phyloP scores from a whole-genome alignment of 257 asterid genomes.

The Scutellaria galericulata region DNA sequence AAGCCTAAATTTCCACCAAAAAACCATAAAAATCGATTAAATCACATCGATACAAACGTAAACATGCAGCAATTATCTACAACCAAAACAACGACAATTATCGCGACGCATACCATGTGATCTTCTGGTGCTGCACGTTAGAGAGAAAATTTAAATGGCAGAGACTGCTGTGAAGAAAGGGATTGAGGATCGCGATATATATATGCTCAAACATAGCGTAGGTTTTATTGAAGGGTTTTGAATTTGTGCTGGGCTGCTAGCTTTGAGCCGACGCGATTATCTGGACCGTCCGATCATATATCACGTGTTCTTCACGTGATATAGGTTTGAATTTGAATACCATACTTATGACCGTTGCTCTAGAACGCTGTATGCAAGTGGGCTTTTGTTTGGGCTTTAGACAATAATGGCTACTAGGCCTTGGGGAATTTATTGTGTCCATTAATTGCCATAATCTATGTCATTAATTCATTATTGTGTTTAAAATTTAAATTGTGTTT shows the following conservation, averaged over 20 bases:
- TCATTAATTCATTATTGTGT: too few relatives aligned
- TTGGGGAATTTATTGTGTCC: not conserved
- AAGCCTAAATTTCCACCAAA: conserved; percentile 41
- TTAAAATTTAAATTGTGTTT: too few relatives aligned
- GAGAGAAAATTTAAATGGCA: not conserved
- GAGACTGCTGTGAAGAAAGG: not conserved
- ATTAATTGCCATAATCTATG: too few relatives aligned
- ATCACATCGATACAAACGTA: not conserved
- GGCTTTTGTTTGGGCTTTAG: not conserved
- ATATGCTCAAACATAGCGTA: conserved; percentile 34
- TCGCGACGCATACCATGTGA: conserved; percentile 32
- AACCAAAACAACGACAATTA: too few relatives aligned
- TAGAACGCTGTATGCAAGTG: not conserved
- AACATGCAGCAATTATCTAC: not conserved
- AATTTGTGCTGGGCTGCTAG: conserved; percentile 31
- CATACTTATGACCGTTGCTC: conserved; percentile 29
- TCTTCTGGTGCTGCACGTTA: not conserved
- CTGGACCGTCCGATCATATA: conserved; percentile 58
- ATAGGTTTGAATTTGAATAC: conserved; percentile 33
- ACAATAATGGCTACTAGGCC: not conserved
- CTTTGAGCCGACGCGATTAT: conserved; percentile 58
- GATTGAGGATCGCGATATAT: conserved; percentile 1
- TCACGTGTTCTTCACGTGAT: conserved; percentile 33
- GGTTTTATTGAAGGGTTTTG: conserved; percentile 46
- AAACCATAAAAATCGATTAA: not conserved